phyloP scores from a whole-genome alignment of 83 land plant species.

The Thuja plicata region DNA sequence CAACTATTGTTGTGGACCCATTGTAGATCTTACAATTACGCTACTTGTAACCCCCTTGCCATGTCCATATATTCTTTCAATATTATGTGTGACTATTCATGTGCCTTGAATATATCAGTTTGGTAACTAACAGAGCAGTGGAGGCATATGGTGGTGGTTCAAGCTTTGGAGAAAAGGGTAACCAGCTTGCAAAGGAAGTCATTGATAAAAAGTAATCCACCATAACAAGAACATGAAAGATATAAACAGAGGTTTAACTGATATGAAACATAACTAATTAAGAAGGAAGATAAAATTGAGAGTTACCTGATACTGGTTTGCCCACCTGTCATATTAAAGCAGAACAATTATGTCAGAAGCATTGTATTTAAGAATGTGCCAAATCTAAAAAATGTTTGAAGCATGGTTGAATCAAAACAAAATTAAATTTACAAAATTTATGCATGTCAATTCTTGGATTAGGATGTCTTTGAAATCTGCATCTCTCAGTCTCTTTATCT shows the following conservation, averaged over 20 bases:
- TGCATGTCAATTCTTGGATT: background rate
- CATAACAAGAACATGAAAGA: background rate
- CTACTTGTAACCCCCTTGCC: too few relatives aligned
- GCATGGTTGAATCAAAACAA: background rate
- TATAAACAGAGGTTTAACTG: background rate
- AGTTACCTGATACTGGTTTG: conserved; percentile 73
- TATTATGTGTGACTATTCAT: too few relatives aligned
- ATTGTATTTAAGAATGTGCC: background rate
- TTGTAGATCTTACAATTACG: too few relatives aligned
- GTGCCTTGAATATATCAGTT: background rate
- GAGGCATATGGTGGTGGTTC: background rate
- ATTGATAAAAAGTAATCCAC: background rate
- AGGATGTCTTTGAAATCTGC: background rate
- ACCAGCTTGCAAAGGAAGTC: background rate
- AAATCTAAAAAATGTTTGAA: background rate
- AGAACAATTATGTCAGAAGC: conserved; percentile 5
- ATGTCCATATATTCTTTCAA: too few relatives aligned
- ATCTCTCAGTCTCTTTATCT: background rate
- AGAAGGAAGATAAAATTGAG: background rate
- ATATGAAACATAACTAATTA: background rate
- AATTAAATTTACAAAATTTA: background rate
- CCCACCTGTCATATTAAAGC: conserved; percentile 48
- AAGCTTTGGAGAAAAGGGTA: background rate
- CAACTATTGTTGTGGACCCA: too few relatives aligned
- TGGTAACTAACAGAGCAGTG: background rate